These are phyloP conservation scores for Anisodus acutangulus DNA, from an alignment of 257 asterid species.

Conservation along the genomic window DNA sequence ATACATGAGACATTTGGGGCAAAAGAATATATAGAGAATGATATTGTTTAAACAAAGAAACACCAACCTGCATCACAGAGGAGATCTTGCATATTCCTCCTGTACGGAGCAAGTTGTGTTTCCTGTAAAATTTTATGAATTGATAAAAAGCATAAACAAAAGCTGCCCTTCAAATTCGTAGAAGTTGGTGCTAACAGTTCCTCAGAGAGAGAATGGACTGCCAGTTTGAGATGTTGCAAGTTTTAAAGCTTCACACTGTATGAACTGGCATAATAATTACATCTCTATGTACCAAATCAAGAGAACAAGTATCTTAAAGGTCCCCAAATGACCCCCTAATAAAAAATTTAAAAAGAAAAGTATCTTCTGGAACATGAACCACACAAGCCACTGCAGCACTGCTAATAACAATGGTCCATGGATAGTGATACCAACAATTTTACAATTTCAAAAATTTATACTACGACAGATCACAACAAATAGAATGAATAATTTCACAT, in stretches of 20 bases:
- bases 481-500: neutral
- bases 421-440: neutral
- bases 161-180: slow-evolving; percentile 6
- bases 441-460: neutral
- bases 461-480: neutral
- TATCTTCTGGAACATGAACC: neutral
- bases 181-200: neutral
- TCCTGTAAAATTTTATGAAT: slow-evolving; percentile 52
- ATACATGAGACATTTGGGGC: slow-evolving; percentile 8
- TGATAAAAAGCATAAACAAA: neutral
- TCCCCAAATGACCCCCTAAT: no score
- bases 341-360: neutral
- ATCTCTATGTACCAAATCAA: neutral
- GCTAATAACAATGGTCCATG: slow-evolving; percentile 17
- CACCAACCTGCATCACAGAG: slow-evolving; percentile 91
- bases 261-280: neutral
- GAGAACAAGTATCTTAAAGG: neutral
- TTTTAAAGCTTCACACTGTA: neutral
- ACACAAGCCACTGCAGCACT: slow-evolving; percentile 24
- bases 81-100: slow-evolving; percentile 97
- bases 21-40: neutral
- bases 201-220: neutral
- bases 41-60: neutral
- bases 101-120: slow-evolving; percentile 91
- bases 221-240: slow-evolving; percentile 5